phyloP scores from a whole-genome alignment of 129 eudicot species.

The Tagetes erecta region DNA sequence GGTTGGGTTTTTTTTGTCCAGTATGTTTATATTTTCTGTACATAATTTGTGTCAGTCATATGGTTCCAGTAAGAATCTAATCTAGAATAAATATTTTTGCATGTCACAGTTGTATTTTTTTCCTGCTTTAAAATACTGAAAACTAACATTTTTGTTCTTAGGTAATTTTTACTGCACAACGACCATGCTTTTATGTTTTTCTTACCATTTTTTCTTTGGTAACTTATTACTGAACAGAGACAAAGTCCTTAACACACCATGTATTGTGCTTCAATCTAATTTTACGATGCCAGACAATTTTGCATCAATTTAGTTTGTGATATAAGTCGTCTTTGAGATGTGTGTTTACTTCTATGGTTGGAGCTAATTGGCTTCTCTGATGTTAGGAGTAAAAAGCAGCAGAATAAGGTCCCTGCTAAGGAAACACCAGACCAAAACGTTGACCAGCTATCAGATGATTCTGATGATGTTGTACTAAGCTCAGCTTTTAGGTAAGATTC shows the following conservation, averaged over 20 bases:
- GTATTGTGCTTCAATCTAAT: neutral
- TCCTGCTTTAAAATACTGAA: too few relatives aligned
- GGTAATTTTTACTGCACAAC: too few relatives aligned
- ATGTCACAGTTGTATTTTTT: too few relatives aligned
- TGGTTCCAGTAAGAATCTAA: too few relatives aligned
- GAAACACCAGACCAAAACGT: slow-evolving; percentile 30
- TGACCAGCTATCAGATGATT: slow-evolving; percentile 38
- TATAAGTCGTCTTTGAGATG: slow-evolving; percentile 16
- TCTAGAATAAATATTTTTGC: too few relatives aligned
- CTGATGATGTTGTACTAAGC: slow-evolving; percentile 59
- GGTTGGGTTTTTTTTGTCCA: too few relatives aligned
- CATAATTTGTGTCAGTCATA: too few relatives aligned
- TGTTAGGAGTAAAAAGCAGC: slow-evolving; percentile 58
- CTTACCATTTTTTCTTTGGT: too few relatives aligned
- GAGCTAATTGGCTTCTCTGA: slow-evolving; percentile 13
- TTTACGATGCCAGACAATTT: neutral
- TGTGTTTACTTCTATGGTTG: neutral
- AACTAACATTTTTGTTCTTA: too few relatives aligned
- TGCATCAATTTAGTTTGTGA: neutral
- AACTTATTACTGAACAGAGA: too few relatives aligned
- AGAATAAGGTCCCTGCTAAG: slow-evolving; percentile 20
- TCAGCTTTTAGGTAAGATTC: slow-evolving; percentile 46
- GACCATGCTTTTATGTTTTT: too few relatives aligned
- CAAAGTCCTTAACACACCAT: neutral
- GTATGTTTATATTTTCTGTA: too few relatives aligned